Percentiles rank a stretch among this genome's conserved stretches.
Evolutionary conservation across 495 filamentous ascomycete genomes (phyloP).

Genomic region (Aspergillus nidulans): DNA sequence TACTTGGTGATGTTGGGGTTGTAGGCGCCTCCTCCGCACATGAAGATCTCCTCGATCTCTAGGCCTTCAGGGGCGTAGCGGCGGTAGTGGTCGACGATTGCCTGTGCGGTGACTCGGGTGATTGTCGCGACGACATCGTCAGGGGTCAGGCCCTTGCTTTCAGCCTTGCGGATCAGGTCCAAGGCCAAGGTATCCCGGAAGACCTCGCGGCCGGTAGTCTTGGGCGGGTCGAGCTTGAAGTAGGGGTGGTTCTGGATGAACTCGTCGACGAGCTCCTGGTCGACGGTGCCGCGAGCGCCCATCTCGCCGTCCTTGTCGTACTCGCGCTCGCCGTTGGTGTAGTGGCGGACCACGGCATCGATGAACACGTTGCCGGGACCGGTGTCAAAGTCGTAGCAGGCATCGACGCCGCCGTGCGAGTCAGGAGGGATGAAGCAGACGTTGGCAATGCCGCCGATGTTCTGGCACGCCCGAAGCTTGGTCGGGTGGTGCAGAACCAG

Average conservation of each 20-base stretch:
- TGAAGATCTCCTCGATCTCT: constrained; percentile 51
- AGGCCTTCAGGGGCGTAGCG: constrained; percentile 40
- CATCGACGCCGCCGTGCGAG: constrained; percentile 40
- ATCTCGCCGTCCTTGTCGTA: constrained; percentile 47
- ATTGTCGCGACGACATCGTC: constrained; percentile 53
- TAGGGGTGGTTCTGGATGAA: constrained; percentile 45
- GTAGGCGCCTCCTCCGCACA: constrained; percentile 55
- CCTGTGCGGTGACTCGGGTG: constrained; percentile 53
- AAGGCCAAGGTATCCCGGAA: constrained; percentile 51
- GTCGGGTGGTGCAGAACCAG: constrained; percentile 52
- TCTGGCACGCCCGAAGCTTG: constrained; percentile 53
- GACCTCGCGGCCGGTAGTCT: constrained; percentile 56
- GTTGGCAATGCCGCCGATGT: constrained; percentile 58
- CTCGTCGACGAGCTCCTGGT: constrained; percentile 50
- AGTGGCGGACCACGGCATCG: constrained; percentile 35
- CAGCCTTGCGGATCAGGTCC: constrained; percentile 43
- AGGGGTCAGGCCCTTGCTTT: constrained; percentile 36
- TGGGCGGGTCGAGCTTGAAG: constrained; percentile 47
- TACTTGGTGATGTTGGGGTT: constrained; percentile 53
- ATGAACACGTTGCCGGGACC: constrained; percentile 41
- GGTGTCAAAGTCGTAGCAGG: constrained; percentile 51
- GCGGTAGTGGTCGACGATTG: constrained; percentile 52
- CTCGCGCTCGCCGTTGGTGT: constrained; percentile 28
- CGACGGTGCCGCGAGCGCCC: constrained; percentile 47
- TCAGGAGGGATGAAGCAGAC: constrained; percentile 57